Evolutionary conservation across 495 filamentous ascomycete species (phyloP).

Genomic region (Copromyces sp.): DNA sequence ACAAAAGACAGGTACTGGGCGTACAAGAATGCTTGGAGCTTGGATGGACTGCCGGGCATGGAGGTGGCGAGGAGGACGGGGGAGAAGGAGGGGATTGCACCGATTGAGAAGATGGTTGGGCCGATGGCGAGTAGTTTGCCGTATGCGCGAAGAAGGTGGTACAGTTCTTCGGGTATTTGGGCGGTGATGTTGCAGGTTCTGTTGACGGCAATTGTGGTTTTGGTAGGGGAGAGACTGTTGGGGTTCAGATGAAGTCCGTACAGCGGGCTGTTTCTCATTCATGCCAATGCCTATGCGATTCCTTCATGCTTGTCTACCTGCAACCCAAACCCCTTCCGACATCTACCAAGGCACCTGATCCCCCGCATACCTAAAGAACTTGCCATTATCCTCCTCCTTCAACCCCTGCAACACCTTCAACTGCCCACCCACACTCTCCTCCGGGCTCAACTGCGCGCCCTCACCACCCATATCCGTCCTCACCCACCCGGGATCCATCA

Average conservation of each 20-base stretch:
- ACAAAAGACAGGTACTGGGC: conserved; percentile 41
- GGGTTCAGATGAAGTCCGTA: neutral
- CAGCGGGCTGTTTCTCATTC: neutral
- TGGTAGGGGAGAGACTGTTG: neutral
- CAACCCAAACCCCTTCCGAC: neutral
- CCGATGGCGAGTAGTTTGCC: conserved; percentile 9
- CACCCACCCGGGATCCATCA: conserved; percentile 54
- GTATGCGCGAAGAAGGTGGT: neutral
- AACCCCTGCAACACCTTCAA: conserved; percentile 19
- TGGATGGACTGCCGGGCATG: conserved; percentile 46
- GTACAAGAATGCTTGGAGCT: conserved; percentile 41
- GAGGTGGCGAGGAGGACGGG: conserved; percentile 29
- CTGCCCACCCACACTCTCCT: conserved; percentile 33
- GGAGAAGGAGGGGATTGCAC: conserved; percentile 32
- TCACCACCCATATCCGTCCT: conserved; percentile 51
- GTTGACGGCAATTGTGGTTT: neutral
- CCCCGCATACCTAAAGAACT: conserved; percentile 19
- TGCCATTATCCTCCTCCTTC: conserved; percentile 29
- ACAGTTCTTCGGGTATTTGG: neutral
- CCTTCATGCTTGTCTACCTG: neutral
- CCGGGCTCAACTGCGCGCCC: conserved; percentile 34
- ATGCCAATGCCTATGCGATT: too few relatives aligned
- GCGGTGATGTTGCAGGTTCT: neutral
- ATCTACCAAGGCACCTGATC: conserved; percentile 19
- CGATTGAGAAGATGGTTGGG: conserved; percentile 44